Base-by-base conservation (phyloP, 2,329 filamentous ascomycete genomes). In the Talaromyces sp. region DNA sequence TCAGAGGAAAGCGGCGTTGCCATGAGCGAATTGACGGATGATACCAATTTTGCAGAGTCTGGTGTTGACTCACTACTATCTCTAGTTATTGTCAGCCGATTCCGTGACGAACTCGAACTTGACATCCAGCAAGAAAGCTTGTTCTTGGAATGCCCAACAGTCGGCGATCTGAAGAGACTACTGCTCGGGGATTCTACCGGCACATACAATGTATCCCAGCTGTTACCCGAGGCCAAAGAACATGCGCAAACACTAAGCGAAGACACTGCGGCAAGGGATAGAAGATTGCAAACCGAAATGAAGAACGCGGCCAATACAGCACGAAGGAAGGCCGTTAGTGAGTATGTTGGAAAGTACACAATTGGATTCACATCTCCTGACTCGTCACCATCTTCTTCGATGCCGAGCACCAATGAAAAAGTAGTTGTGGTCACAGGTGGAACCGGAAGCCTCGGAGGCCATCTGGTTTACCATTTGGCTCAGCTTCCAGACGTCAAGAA, bases 21-120 rank as follows among this genome's bases (percentile, higher is more conserved):
- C 1, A 16, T 48, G 5, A 25, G 11, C 11, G 21, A 48, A 1
- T n/a, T 48, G 44, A 48, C 44, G 1, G 23, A 48, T 14, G 44
- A 48, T 14, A 48, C 18, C 11, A 25, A 23, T 14, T 63, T 71
- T 57, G 65, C 62, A 11, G 55, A 66, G n/a, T 35, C 75, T 7
- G 75, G 74, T 2, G 63, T 77, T 56, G 75, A 77, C 65, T 72
- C 69, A 33, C 66, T 77, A 4, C 67, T 76, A 64, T 68, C 66
- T 12, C 62, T 77, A 14, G 70, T 72, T 3, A 68, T 76, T 14
- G 58, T 67, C 1, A 66, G 67, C 31, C 71, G 70, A 42, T 68
- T 76, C 39, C 57, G 69, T 8, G 65, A 67, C n/a, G 52, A 62
- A 31, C 67, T 77, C 9, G 40, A 42, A 7, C n/a, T 42, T 18